Evolutionary conservation across 208 protist species (phyloP).

Genomic region (Trypanosoma conorhini): DNA sequence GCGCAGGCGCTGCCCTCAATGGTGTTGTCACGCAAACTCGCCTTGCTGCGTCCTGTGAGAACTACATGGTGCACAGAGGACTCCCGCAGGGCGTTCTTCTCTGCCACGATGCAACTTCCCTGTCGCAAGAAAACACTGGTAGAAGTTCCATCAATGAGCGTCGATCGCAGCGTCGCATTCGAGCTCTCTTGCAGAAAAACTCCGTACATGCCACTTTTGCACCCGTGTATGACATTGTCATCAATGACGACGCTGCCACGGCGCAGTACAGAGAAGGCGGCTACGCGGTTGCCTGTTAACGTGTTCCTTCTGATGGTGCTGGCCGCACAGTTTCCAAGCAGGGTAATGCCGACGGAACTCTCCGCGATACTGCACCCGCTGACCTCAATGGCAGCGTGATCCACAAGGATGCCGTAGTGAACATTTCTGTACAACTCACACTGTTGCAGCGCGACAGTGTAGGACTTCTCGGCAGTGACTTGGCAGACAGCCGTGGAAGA

Average conservation of each 20-base stretch:
- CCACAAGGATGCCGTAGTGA: conserved; percentile 31
- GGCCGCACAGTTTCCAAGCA: conserved; percentile 29
- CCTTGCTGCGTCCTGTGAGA: conserved; percentile 22
- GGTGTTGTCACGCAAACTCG: conserved; percentile 22
- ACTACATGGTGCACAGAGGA: conserved; percentile 30
- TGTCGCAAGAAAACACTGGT: conserved; percentile 26
- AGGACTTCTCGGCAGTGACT: background rate
- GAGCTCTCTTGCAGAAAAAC: conserved; percentile 28
- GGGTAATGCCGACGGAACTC: conserved; percentile 24
- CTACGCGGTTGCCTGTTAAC: conserved; percentile 14
- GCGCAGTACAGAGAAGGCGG: conserved; percentile 25
- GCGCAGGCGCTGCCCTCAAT: conserved; percentile 25
- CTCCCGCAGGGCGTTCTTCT: conserved; percentile 26
- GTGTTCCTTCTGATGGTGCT: conserved; percentile 24
- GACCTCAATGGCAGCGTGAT: conserved; percentile 7
- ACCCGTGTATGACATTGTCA: conserved; percentile 18
- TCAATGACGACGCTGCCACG: conserved; percentile 17
- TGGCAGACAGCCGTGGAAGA: background rate
- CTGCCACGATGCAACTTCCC: conserved; percentile 19
- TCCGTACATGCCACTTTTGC: conserved; percentile 27
- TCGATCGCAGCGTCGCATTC: conserved; percentile 12
- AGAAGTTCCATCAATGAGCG: conserved; percentile 5
- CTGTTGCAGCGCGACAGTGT: conserved; percentile 11
- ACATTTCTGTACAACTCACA: conserved; percentile 25
- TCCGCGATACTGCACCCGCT: conserved; percentile 21